These are phyloP conservation scores for Tulasnella sp. DNA, from an alignment of 768 basidiomycete genomes.

Conservation along the genomic window DNA sequence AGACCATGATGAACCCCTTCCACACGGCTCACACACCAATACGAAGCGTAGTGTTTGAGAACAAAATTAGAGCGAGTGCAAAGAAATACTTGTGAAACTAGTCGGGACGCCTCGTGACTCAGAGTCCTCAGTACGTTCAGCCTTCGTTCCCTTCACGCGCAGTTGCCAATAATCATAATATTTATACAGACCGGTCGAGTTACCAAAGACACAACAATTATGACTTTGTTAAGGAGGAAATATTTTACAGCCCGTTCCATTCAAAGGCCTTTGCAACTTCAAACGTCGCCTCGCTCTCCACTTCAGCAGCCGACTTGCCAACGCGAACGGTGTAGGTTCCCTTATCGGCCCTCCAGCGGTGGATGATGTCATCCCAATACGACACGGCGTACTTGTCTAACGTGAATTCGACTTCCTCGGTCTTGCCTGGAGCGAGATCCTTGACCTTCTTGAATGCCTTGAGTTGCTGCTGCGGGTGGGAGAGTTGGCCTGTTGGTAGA, in stretches of 20 bases:
- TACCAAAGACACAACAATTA: not conserved
- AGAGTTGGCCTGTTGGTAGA: conserved; percentile 41
- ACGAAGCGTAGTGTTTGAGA: conserved; percentile 73
- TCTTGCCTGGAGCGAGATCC: conserved; percentile 30
- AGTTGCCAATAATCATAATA: not conserved
- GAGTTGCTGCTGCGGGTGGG: conserved; percentile 52
- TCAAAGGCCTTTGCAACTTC: conserved; percentile 47
- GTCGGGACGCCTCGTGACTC: not conserved
- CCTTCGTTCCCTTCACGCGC: not conserved
- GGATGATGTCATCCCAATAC: conserved; percentile 45
- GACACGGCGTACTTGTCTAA: conserved; percentile 42
- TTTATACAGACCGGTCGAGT: not conserved
- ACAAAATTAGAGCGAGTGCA: conserved; percentile 74
- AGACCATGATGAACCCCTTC: conserved; percentile 94
- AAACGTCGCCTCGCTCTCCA: conserved; percentile 39
- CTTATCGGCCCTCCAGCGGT: conserved; percentile 43
- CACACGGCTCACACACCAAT: conserved; percentile 83
- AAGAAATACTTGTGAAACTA: conserved; percentile 59
- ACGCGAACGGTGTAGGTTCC: conserved; percentile 47
- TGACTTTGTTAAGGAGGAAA: not conserved
- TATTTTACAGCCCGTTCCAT: conserved; percentile 55
- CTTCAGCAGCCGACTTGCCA: conserved; percentile 43
- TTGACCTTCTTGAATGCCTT: conserved; percentile 41
- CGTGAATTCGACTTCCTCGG: conserved; percentile 27
- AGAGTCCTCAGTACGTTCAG: not conserved